Evolutionary conservation across 2,329 filamentous ascomycete species (phyloP), one percentile per base, ranked within the genome.

Genomic region (Dendryphion nanum): DNA sequence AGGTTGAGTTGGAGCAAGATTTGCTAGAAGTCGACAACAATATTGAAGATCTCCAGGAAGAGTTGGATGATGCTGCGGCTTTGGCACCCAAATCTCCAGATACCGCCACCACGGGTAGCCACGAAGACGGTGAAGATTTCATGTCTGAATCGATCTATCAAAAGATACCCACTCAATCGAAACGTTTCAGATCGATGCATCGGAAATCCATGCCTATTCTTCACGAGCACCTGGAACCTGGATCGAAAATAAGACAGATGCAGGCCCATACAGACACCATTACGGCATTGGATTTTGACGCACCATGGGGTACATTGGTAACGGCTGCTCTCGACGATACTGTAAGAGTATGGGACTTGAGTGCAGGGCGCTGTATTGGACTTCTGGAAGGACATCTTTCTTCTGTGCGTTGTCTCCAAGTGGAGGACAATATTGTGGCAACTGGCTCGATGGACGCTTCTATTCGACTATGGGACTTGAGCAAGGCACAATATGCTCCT

Each of bases 71-170:
- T 51, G 70, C 66, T 14, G 70, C 70, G 13, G 71, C 68, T 8
- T 45, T 73, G 43, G 69, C 69, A 10, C 60, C 63, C 34, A 69
- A 69, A 44, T 64, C 66, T 14, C 62, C 66, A 10, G 47, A 51
- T 12, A 57, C 65, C 15, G 53, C 57, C 13, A 60, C 59, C 15
- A 62, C 78, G 67, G 70, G 75, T 47, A 65, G 79, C 68, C 42
- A 77, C 48, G 68, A 85, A 60, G 67, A 85, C 53, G 45, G 55
- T 31, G 45, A 57, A 30, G 78, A 78, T 1, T 98, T 97, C 72
- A 97, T 97, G 93, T 96, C 93, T 3, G 89, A 96, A 65, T 96
- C 90, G 10, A 88, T 98, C 52, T 98, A 97, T 64, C 86, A 94
- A 51, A 96, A 96, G 67, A 72, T 98, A 6, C 88, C 90, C 0